Conservation (phyloP, 257 asterid genomes). For the Gynochthodes officinalis region DNA sequence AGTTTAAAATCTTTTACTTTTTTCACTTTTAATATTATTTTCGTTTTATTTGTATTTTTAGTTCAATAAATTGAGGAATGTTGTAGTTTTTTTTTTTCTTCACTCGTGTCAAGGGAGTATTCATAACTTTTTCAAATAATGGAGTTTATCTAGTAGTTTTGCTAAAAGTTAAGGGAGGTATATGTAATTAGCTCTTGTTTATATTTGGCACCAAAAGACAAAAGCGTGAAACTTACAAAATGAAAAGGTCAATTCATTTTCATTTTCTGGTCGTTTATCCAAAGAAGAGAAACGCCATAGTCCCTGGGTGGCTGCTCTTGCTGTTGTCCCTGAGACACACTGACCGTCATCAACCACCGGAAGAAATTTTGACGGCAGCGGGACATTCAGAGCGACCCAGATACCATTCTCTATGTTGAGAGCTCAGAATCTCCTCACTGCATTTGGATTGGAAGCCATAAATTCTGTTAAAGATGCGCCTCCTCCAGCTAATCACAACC, state of each 20-base stretch:
- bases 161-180: too few relatives aligned
- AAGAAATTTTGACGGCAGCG: slow-evolving; percentile 11
- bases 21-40: too few relatives aligned
- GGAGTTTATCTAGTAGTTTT: too few relatives aligned
- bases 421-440: slow-evolving; percentile 9
- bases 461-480: slow-evolving; percentile 35
- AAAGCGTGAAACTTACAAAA: neutral
- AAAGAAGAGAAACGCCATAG: neutral
- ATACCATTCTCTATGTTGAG: slow-evolving; percentile 9
- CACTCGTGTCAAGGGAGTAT: too few relatives aligned
- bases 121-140: too few relatives aligned
- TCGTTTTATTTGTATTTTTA: too few relatives aligned
- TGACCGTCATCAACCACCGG: neutral
- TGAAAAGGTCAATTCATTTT: neutral
- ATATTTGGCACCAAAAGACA: neutral
- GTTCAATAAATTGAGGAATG: too few relatives aligned
- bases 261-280: neutral
- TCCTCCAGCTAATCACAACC: slow-evolving; percentile 34
- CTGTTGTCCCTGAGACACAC: neutral
- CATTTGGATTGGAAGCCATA: slow-evolving; percentile 26
- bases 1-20: too few relatives aligned
- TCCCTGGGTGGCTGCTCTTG: neutral
- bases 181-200: too few relatives aligned
- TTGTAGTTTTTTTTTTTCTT: too few relatives aligned
- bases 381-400: neutral